These are phyloP conservation scores for Nicotiana tabacum DNA, from an alignment of 257 asterid genomes.

Conservation along the genomic window DNA sequence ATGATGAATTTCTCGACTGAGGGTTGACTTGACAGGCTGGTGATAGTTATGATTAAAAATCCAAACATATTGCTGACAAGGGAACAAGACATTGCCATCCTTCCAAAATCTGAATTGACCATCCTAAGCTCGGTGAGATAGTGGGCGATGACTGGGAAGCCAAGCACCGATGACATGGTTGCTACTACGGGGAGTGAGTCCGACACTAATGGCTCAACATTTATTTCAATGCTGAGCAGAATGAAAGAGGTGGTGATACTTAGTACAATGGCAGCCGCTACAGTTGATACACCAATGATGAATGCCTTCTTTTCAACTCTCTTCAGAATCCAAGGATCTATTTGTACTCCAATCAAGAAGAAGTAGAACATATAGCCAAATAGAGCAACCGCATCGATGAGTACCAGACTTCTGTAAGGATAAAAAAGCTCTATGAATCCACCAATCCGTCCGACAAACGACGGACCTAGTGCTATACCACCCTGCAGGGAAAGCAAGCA, in stretches of 20 bases:
- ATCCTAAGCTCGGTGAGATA: slow-evolving; percentile 36
- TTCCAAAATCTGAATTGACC: slow-evolving; percentile 39
- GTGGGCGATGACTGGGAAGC: slow-evolving; percentile 35
- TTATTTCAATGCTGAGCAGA: not conserved
- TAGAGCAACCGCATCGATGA: slow-evolving; percentile 23
- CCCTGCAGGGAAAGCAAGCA: not conserved
- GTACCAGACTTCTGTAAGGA: slow-evolving; percentile 22
- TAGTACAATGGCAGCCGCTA: slow-evolving; percentile 12
- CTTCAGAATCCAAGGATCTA: slow-evolving; percentile 38
- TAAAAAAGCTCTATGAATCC: slow-evolving; percentile 18
- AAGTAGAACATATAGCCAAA: slow-evolving; percentile 36
- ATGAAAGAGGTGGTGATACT: slow-evolving; percentile 13
- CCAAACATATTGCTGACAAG: slow-evolving; percentile 27
- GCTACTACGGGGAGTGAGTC: slow-evolving; percentile 24
- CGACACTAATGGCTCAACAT: not conserved
- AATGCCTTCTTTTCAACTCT: slow-evolving; percentile 26
- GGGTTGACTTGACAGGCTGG: not conserved
- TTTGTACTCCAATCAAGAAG: slow-evolving; percentile 45
- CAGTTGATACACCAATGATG: slow-evolving; percentile 25
- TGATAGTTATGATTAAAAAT: slow-evolving; percentile 14
- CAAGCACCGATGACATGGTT: slow-evolving; percentile 21
- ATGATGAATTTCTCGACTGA: not conserved
- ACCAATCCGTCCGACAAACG: slow-evolving; percentile 27
- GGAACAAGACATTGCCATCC: slow-evolving; percentile 27
- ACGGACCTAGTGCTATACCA: slow-evolving; percentile 31